A percentile compares a stretch with the other conserved stretches of the same genome.
These are phyloP conservation scores for Pterocarpus macrocarpus DNA, from an alignment of 306 rosid genomes.

Conservation along the genomic window DNA sequence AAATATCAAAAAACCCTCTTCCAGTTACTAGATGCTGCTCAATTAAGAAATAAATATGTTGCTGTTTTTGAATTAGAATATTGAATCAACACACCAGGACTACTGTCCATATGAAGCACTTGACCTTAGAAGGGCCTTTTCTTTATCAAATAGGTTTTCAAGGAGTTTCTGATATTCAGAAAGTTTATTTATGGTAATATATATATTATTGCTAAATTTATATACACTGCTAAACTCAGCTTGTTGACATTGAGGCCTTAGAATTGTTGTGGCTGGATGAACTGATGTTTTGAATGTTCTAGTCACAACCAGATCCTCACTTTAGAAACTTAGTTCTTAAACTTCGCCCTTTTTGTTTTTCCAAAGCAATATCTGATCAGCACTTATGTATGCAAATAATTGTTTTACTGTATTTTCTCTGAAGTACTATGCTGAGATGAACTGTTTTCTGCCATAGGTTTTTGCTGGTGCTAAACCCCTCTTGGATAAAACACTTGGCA, in stretches of 20 bases:
- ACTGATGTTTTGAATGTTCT: slow-evolving; percentile 11
- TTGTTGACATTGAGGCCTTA: slow-evolving; percentile 3
- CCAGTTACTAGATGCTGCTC: too few species aligned
- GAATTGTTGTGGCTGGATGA: slow-evolving; percentile 23
- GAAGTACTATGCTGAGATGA: slow-evolving; percentile 39
- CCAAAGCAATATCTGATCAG: slow-evolving; percentile 24
- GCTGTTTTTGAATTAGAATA: slow-evolving; percentile 12
- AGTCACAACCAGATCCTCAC: slow-evolving; percentile 12
- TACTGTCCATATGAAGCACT: slow-evolving; percentile 30
- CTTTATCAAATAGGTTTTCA: slow-evolving; percentile 38
- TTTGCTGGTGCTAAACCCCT: slow-evolving; percentile 95
- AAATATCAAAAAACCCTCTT: too few species aligned
- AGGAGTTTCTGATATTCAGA: slow-evolving; percentile 3
- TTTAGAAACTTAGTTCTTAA: slow-evolving; percentile 21
- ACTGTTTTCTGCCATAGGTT: slow-evolving; percentile 62
- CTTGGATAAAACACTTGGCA: slow-evolving; percentile 95
- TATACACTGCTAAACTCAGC: slow-evolving; percentile 12
- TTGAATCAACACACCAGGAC: slow-evolving; percentile 20
- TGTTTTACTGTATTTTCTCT: slow-evolving; percentile 33
- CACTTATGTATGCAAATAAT: neutral
- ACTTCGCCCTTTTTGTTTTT: neutral
- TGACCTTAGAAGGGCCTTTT: slow-evolving; percentile 13
- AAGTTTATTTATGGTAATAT: slow-evolving; percentile 29
- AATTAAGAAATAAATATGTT: neutral
- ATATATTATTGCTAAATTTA: neutral